Evolutionary conservation across 2,329 filamentous ascomycete genomes (phyloP).

Genomic region (Neonectria magnoliae): DNA sequence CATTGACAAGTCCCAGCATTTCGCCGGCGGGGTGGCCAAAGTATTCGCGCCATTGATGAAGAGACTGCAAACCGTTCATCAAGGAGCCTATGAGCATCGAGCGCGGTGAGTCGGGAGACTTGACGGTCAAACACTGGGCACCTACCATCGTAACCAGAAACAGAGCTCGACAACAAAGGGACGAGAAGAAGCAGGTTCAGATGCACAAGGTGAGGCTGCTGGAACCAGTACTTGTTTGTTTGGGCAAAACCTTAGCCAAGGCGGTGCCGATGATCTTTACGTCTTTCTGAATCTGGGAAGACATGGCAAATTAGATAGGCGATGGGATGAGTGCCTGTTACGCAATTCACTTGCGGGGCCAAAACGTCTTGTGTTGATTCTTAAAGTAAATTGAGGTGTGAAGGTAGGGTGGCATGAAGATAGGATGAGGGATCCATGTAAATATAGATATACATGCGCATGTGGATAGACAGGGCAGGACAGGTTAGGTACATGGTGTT

Average conservation of each 20-base stretch:
- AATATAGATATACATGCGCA: background rate
- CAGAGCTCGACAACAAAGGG: slow-evolving; percentile 53
- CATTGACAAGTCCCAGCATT: slow-evolving; percentile 46
- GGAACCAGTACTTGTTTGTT: slow-evolving; percentile 54
- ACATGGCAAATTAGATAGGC: slow-evolving; percentile 27
- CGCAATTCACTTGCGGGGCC: no score
- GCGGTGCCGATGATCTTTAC: slow-evolving; percentile 43
- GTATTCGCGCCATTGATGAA: slow-evolving; percentile 51
- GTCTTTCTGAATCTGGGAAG: slow-evolving; percentile 32
- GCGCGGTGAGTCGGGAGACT: background rate
- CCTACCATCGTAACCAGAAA: slow-evolving; percentile 56
- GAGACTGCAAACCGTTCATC: slow-evolving; percentile 54
- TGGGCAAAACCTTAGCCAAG: slow-evolving; percentile 48
- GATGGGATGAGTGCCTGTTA: background rate
- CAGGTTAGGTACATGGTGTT: background rate
- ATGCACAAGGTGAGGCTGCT: slow-evolving; percentile 53
- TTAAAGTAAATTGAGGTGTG: background rate
- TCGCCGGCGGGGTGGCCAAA: slow-evolving; percentile 47
- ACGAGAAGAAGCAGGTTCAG: slow-evolving; percentile 57
- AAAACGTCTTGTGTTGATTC: no score
- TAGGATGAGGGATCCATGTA: slow-evolving; percentile 4
- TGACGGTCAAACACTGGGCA: background rate
- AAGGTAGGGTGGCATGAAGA: background rate
- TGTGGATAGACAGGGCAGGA: no score
- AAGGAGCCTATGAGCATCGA: slow-evolving; percentile 40